phyloP scores from a whole-genome alignment of 2,329 filamentous ascomycete species.

The Epichloe gansuensis region DNA sequence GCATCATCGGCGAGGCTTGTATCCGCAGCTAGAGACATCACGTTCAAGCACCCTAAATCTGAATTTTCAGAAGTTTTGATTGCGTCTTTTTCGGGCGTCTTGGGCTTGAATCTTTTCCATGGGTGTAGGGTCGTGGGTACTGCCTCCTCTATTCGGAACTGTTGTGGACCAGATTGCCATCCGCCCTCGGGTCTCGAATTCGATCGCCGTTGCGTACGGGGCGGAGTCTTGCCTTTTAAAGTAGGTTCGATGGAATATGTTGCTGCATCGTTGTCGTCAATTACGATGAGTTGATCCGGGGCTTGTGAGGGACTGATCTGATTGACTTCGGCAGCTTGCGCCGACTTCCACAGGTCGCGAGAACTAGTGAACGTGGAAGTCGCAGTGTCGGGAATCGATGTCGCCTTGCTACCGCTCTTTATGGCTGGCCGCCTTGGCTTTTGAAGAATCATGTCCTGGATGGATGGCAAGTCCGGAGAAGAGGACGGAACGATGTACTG shows the following conservation, averaged over 20 bases:
- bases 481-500: slow-evolving; percentile 27
- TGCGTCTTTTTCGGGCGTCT: slow-evolving; percentile 1
- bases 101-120: slow-evolving; percentile 24
- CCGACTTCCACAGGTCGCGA: slow-evolving; percentile 22
- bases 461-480: slow-evolving; percentile 42
- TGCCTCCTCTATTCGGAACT: not conserved
- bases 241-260: slow-evolving; percentile 1
- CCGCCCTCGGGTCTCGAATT: not conserved
- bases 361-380: slow-evolving; percentile 29
- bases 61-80: not conserved
- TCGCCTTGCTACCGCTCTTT: slow-evolving; percentile 23
- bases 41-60: too few species aligned
- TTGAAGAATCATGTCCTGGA: slow-evolving; percentile 34
- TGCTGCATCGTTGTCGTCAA: slow-evolving; percentile 2
- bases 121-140: slow-evolving; percentile 16
- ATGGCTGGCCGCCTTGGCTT: slow-evolving; percentile 18
- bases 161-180: not conserved
- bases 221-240: not conserved
- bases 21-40: not conserved
- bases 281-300: not conserved
- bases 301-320: not conserved
- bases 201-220: not conserved
- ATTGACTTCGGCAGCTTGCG: slow-evolving; percentile 12
- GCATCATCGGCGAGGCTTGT: not conserved
- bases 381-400: slow-evolving; percentile 24